Percentiles rank a stretch among this genome's conserved stretches.
These are phyloP conservation scores for Fusarium pseudonygamai DNA, from an alignment of 2,329 filamentous ascomycete genomes.

Conservation along the genomic window DNA sequence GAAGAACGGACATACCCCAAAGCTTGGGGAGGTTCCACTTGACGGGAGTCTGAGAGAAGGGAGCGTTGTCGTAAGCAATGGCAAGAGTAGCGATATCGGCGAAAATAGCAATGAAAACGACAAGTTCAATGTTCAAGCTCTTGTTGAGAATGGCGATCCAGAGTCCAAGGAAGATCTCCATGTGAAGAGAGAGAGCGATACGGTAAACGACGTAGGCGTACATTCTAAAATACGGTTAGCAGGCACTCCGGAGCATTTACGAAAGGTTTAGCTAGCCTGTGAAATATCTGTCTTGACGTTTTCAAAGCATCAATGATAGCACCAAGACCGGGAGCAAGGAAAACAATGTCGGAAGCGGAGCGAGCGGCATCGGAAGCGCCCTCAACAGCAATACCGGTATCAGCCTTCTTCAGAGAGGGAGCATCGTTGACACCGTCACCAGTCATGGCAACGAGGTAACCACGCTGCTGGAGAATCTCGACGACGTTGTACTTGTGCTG, in stretches of 20 bases:
- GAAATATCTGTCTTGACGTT: conserved; percentile 92
- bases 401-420: conserved; percentile 92
- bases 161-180: conserved; percentile 90
- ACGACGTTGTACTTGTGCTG: conserved; percentile 84
- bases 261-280: no score
- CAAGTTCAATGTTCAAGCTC: conserved; percentile 83
- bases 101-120: conserved; percentile 94
- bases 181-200: conserved; percentile 89
- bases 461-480: conserved; percentile 92
- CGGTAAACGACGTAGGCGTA: conserved; percentile 96
- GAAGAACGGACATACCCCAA: conserved; percentile 89
- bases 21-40: conserved; percentile 97
- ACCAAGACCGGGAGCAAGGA: conserved; percentile 89
- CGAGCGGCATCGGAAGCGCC: conserved; percentile 91
- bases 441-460: conserved; percentile 95
- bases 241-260: neutral
- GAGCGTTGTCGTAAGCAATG: conserved; percentile 93
- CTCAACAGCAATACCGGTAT: conserved; percentile 95
- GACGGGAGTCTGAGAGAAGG: conserved; percentile 84
- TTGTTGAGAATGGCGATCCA: conserved; percentile 91
- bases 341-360: conserved; percentile 92
- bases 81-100: conserved; percentile 91
- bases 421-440: conserved; percentile 96
- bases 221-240: conserved; percentile 67
- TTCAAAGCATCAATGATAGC: conserved; percentile 94